Percentiles rank a stretch among this genome's conserved stretches.
phyloP scores from a whole-genome alignment of 208 protist genomes.

The Strigomonas culicis region DNA sequence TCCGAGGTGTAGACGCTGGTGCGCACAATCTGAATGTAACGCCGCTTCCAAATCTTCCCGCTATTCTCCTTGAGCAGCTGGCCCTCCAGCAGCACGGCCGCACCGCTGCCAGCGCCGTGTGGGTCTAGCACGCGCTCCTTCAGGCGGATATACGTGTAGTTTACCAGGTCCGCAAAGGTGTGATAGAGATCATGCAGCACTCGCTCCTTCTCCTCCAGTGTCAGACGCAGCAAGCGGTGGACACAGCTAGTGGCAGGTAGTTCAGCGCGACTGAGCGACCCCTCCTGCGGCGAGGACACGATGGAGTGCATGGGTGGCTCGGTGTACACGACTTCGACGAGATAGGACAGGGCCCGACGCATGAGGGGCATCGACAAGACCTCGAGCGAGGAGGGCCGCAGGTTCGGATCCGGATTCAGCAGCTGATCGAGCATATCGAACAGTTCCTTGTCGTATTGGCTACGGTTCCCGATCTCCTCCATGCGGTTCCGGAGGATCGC shows the following conservation, averaged over 20 bases:
- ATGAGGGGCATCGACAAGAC: slow-evolving; percentile 20
- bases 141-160: not conserved
- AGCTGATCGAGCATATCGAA: slow-evolving; percentile 20
- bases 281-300: slow-evolving; percentile 12
- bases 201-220: not conserved
- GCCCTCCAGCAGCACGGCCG: slow-evolving; percentile 14
- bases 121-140: not conserved
- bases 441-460: slow-evolving; percentile 21
- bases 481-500: slow-evolving; percentile 22
- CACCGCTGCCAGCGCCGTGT: not conserved
- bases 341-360: slow-evolving; percentile 16
- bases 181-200: not conserved
- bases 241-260: slow-evolving; percentile 1
- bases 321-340: slow-evolving; percentile 15
- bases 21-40: slow-evolving; percentile 18
- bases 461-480: slow-evolving; percentile 14
- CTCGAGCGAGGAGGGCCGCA: slow-evolving; percentile 17
- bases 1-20: too few relatives aligned
- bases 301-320: not conserved
- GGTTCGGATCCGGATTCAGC: slow-evolving; percentile 15
- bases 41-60: slow-evolving; percentile 17
- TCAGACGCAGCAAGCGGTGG: not conserved
- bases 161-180: not conserved
- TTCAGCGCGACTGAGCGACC: slow-evolving; percentile 10
- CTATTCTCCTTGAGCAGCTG: slow-evolving; percentile 19